Evolutionary conservation across 352 stramenopile genomes (phyloP).

Genomic region (Globisporangium polare): DNA sequence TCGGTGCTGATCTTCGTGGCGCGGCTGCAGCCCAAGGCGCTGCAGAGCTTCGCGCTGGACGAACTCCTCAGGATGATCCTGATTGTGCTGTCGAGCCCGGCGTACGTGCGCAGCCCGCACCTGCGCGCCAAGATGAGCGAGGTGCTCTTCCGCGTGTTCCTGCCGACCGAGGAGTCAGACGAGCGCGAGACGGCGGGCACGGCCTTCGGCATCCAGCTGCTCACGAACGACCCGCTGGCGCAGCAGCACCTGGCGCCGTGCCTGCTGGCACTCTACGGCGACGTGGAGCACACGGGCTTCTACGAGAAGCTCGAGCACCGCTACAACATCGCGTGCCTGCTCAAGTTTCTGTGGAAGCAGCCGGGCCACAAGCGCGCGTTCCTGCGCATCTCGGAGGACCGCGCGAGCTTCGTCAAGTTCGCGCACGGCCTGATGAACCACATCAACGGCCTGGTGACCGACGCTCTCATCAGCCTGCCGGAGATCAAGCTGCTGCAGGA

Average conservation of each 20-base stretch:
- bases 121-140: conserved; percentile 96
- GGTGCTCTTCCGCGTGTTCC: conserved; percentile 95
- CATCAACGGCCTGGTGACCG: conserved; percentile 96
- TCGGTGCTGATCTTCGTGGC: conserved; percentile 90
- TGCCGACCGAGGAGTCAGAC: conserved; percentile 86
- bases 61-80: conserved; percentile 91
- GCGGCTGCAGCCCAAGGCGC: conserved; percentile 75
- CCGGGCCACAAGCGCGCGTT: conserved; percentile 94
- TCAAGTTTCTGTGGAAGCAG: conserved; percentile 97
- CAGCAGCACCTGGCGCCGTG: conserved; percentile 92
- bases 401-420: conserved; percentile 96
- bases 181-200: conserved; percentile 62
- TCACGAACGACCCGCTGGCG: conserved; percentile 62
- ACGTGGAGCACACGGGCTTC: conserved; percentile 97
- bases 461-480: conserved; percentile 94
- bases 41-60: conserved; percentile 84
- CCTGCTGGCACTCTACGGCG: conserved; percentile 96
- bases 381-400: conserved; percentile 89
- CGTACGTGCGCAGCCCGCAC: conserved; percentile 88
- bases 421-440: conserved; percentile 99
- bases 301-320: conserved; percentile 98
- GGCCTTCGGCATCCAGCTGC: conserved; percentile 42
- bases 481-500: conserved; percentile 94
- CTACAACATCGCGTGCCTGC: conserved; percentile 94
- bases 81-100: conserved; percentile 87